A percentile compares a stretch with the other conserved stretches of the same genome.
Conservation (phyloP, 306 rosid genomes). For the Spatholobus suberectus region DNA sequence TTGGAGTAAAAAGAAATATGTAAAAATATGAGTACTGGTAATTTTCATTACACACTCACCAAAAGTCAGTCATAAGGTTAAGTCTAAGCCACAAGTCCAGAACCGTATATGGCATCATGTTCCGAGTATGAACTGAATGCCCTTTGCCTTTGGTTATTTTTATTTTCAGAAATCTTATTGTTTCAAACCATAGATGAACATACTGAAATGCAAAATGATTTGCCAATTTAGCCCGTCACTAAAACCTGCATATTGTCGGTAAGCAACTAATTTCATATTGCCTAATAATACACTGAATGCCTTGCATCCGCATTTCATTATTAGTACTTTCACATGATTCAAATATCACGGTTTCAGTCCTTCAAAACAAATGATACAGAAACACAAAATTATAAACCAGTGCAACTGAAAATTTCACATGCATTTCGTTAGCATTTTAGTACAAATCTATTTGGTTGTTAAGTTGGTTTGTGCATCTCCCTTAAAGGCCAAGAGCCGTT, state of each 20-base stretch:
- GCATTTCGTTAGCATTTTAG: not conserved
- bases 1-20: no score
- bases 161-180: not conserved
- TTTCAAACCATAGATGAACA: not conserved
- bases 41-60: no score
- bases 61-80: no score
- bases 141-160: not conserved
- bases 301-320: not conserved
- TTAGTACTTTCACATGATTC: not conserved
- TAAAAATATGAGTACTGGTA: no score
- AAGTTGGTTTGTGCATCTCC: constrained; percentile 22
- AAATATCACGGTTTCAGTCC: not conserved
- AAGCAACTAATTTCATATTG: not conserved
- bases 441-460: constrained; percentile 8
- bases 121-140: not conserved
- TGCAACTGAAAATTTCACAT: not conserved
- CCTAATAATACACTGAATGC: not conserved
- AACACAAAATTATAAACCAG: constrained; percentile 8
- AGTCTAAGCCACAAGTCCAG: not conserved
- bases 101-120: not conserved
- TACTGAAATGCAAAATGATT: not conserved
- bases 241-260: not conserved
- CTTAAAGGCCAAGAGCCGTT: constrained; percentile 17
- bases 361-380: constrained; percentile 26
- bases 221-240: not conserved